A percentile compares a stretch with the other conserved stretches of the same genome.
These are phyloP conservation scores for Heteromeles arbutifolia DNA, from an alignment of 306 rosid genomes.

Conservation along the genomic window DNA sequence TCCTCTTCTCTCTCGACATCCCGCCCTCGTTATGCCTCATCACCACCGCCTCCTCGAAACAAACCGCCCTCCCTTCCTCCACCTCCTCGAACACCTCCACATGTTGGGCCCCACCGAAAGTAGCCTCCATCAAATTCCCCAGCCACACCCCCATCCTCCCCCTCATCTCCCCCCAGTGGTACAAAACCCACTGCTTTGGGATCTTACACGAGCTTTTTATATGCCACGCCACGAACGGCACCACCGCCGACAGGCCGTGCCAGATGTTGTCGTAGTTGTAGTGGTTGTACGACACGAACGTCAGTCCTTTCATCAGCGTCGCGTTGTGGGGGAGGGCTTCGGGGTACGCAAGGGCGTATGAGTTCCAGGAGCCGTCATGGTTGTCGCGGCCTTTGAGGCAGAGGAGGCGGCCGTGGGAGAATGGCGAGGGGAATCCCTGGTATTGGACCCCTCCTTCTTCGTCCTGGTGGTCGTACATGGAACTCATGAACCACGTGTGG, in stretches of 20 bases:
- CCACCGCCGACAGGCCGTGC: constrained; percentile 53
- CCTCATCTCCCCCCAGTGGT: constrained; percentile 66
- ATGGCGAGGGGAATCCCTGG: constrained; percentile 56
- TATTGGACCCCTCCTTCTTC: constrained; percentile 55
- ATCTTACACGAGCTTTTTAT: constrained; percentile 23
- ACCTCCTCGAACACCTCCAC: constrained; percentile 34
- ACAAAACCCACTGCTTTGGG: constrained; percentile 50
- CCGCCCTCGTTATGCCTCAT: constrained; percentile 75
- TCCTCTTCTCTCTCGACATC: constrained; percentile 49
- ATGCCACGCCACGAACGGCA: constrained; percentile 68
- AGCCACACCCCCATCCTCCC: constrained; percentile 42
- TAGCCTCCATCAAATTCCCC: constrained; percentile 42
- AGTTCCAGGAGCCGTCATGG: constrained; percentile 68
- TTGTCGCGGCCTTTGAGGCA: constrained; percentile 53
- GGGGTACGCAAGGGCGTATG: constrained; percentile 53
- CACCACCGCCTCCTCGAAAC: constrained; percentile 60
- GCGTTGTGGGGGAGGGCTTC: constrained; percentile 47
- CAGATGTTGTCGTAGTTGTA: constrained; percentile 51
- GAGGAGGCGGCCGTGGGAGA: constrained; percentile 32
- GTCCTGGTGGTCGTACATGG: constrained; percentile 41
- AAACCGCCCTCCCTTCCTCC: constrained; percentile 34
- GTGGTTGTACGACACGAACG: constrained; percentile 67
- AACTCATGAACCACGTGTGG: constrained; percentile 81
- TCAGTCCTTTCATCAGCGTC: constrained; percentile 44
- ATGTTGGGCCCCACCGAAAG: constrained; percentile 27